These are phyloP conservation scores for Graphilbum fragrans DNA, from an alignment of 2,329 filamentous ascomycete genomes.

Conservation along the genomic window DNA sequence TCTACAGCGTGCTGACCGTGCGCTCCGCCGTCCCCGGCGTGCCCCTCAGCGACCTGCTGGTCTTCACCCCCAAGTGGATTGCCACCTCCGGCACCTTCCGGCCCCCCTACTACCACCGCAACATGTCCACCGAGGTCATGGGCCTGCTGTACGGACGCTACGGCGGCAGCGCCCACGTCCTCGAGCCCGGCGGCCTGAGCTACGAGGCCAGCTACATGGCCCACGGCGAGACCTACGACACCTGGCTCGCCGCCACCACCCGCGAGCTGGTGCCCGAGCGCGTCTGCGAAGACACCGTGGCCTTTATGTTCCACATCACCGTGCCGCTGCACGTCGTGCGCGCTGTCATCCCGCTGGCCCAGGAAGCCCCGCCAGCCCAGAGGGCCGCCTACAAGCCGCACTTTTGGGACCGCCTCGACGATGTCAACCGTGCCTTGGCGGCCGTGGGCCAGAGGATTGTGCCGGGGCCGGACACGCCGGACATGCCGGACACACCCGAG, in stretches of 20 bases:
- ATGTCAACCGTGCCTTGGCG: slow-evolving; percentile 16
- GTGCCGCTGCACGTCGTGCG: slow-evolving; percentile 3
- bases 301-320: slow-evolving; percentile 10
- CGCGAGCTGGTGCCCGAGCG: slow-evolving; percentile 4
- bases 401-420: slow-evolving; percentile 3
- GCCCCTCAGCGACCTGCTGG: slow-evolving; percentile 51
- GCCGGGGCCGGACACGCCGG: too few relatives aligned
- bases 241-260: slow-evolving; percentile 16
- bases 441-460: slow-evolving; percentile 8
- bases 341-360: background rate
- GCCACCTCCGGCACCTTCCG: slow-evolving; percentile 50
- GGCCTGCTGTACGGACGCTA: slow-evolving; percentile 31
- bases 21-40: slow-evolving; percentile 39
- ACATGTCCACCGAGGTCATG: slow-evolving; percentile 45
- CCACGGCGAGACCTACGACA: slow-evolving; percentile 21
- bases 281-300: slow-evolving; percentile 4
- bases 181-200: slow-evolving; percentile 18
- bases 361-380: background rate
- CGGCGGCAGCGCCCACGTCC: slow-evolving; percentile 14
- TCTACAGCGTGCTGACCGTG: slow-evolving; percentile 54
- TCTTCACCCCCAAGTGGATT: slow-evolving; percentile 56
- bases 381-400: slow-evolving; percentile 2
- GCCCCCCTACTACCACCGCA: slow-evolving; percentile 54
- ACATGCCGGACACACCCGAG: too few relatives aligned
- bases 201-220: slow-evolving; percentile 23